Conservation (phyloP, 2,329 filamentous ascomycete genomes). For the Fusarium ramigenum region DNA sequence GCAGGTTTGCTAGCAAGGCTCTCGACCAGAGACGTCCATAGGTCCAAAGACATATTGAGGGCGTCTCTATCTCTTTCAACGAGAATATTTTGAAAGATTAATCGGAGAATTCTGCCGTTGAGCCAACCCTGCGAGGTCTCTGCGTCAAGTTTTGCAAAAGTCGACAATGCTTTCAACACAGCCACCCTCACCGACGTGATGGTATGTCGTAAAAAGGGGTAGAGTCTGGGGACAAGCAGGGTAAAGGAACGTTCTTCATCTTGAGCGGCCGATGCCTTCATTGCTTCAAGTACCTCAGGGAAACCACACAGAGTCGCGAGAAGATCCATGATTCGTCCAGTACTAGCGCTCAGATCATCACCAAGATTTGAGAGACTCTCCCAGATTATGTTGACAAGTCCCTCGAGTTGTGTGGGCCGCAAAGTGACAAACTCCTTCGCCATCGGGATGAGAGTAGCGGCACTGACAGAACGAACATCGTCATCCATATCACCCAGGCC, state of each 20-base stretch:
- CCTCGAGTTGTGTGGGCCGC: slow-evolving; percentile 79
- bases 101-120: slow-evolving; percentile 84
- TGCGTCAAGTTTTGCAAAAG: slow-evolving; percentile 87
- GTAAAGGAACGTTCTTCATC: slow-evolving; percentile 92
- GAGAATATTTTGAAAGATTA: slow-evolving; percentile 94
- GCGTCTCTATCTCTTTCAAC: slow-evolving; percentile 90
- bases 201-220: slow-evolving; percentile 95
- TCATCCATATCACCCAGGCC: slow-evolving; percentile 91
- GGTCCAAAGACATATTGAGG: slow-evolving; percentile 81
- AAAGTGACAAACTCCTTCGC: slow-evolving; percentile 92
- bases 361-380: slow-evolving; percentile 96
- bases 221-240: slow-evolving; percentile 89
- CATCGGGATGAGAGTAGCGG: slow-evolving; percentile 96
- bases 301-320: slow-evolving; percentile 96
- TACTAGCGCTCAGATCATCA: slow-evolving; percentile 96
- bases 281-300: slow-evolving; percentile 88
- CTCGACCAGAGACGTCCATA: slow-evolving; percentile 83
- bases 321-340: slow-evolving; percentile 97
- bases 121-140: slow-evolving; percentile 89
- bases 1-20: slow-evolving; percentile 71
- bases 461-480: slow-evolving; percentile 95
- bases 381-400: slow-evolving; percentile 95
- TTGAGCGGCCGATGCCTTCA: slow-evolving; percentile 87
- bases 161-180: slow-evolving; percentile 90
- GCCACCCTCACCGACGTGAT: slow-evolving; percentile 95